Base-by-base conservation (phyloP, 2,329 filamentous ascomycete species). In the Colletotrichum lupini region DNA sequence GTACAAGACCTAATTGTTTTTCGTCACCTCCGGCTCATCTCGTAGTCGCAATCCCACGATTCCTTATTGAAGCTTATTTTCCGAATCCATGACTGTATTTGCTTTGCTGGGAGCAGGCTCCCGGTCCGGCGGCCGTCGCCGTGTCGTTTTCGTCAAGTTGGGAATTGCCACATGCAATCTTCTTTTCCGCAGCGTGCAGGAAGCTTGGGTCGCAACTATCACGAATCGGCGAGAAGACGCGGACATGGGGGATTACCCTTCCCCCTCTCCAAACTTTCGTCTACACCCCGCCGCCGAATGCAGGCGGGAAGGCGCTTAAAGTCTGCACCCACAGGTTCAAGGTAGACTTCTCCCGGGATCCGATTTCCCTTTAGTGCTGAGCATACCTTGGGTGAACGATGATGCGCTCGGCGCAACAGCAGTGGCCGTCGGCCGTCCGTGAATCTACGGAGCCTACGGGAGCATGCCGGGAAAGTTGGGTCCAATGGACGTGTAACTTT, bases 401-500 rank as follows among this genome's bases (percentile, higher is more conserved):
- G 42, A 49, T 49, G 42, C 32, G 42, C 2, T n/a, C 58, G 35
- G 58, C 7, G 22, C 22, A 28, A 11, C 12, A 19, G 24, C 22
- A 16, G 14, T 22, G n/a, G 30, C 28, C 42, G 42, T 26, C 30
- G 53, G 55, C 37, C 19, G 24, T 22, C n/a, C 35, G 58, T 70
- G 42, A 64, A 35, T 5, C 32, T 24, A 26, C 59, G 66, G 52
- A 58, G 37, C n/a, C 26, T 14, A 16, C 60, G 59, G 46, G 59
- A 37, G 70, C 22, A 19, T 73, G 62, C 66, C n/a, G 66, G 66
- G 46, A 65, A 60, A 55, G 28, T 57, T 73, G 32, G 53, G 16
- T 14, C 37, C 5, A 42, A 42, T 19, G 16, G 14, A 30, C 12
- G n/a, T n/a, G 53, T 49, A 58, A 60, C 63, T 73, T 49, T 28